These are phyloP conservation scores for Paecilomyces sp. DNA, from an alignment of 2,329 filamentous ascomycete genomes.

Conservation along the genomic window DNA sequence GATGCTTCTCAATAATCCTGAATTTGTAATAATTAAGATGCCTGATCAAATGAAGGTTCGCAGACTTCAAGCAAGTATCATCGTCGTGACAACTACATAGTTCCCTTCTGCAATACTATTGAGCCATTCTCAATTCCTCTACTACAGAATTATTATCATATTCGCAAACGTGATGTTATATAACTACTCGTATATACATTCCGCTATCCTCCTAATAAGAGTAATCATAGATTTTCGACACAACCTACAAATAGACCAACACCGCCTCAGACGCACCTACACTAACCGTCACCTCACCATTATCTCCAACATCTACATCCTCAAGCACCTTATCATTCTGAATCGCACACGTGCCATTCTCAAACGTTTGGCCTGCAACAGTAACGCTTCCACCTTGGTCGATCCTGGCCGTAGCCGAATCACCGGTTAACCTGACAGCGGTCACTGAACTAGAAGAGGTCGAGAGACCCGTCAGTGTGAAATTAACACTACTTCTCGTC, in stretches of 20 bases:
- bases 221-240: neutral
- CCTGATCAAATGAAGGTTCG: no score
- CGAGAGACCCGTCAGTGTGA: slow-evolving; percentile 38
- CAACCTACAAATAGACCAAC: slow-evolving; percentile 35
- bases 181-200: no score
- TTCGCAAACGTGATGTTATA: no score
- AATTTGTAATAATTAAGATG: no score
- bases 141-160: no score
- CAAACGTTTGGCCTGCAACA: slow-evolving; percentile 42
- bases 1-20: no score
- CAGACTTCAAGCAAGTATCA: no score
- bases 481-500: slow-evolving; percentile 24
- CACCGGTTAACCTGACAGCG: slow-evolving; percentile 41
- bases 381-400: slow-evolving; percentile 38
- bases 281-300: slow-evolving; percentile 32
- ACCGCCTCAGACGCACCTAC: slow-evolving; percentile 44
- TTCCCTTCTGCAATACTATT: no score
- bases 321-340: slow-evolving; percentile 25
- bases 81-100: no score
- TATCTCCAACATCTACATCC: slow-evolving; percentile 8
- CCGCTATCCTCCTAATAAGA: neutral
- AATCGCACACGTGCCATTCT: slow-evolving; percentile 39
- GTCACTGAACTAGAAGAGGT: slow-evolving; percentile 20
- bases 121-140: no score
- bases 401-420: slow-evolving; percentile 36